Conservation (phyloP, 257 asterid species). For the Lantana camara region DNA sequence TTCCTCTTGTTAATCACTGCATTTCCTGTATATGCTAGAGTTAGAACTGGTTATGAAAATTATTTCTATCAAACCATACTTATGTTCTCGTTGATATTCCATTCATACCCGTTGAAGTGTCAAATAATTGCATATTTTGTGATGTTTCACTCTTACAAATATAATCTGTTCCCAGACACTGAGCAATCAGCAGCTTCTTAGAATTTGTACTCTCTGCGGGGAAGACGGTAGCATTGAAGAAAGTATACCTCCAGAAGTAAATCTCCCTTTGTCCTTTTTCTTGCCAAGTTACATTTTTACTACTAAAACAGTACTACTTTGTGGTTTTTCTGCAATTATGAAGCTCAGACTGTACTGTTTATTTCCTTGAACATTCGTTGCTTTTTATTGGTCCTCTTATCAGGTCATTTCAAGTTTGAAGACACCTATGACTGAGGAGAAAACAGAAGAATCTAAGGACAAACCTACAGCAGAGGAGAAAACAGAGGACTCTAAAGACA, state of each 20-base stretch:
- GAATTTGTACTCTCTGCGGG: constrained; percentile 62
- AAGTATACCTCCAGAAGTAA: constrained; percentile 63
- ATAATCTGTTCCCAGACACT: constrained; percentile 51
- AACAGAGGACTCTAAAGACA: not conserved
- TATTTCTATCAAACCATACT: too few species aligned
- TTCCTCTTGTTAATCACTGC: too few species aligned
- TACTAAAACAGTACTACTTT: too few species aligned
- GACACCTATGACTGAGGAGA: constrained; percentile 27
- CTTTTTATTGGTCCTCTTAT: not conserved
- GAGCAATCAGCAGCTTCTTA: constrained; percentile 72
- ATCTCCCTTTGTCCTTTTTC: constrained; percentile 15
- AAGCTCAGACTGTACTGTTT: not conserved
- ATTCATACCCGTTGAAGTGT: not conserved
- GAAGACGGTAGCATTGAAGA: constrained; percentile 55
- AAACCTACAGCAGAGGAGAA: too few species aligned
- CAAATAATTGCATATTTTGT: not conserved
- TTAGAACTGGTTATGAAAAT: not conserved
- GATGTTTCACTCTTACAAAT: not conserved
- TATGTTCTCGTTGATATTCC: not conserved
- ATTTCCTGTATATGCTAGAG: too few species aligned
- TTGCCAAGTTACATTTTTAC: too few species aligned
- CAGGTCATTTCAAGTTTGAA: constrained; percentile 64
- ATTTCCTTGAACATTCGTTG: not conserved
- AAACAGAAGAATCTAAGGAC: too few species aligned
- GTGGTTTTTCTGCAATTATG: not conserved